Base-by-base conservation (phyloP, 2,329 filamentous ascomycete genomes). In the Pseudogymnoascus sp. region DNA sequence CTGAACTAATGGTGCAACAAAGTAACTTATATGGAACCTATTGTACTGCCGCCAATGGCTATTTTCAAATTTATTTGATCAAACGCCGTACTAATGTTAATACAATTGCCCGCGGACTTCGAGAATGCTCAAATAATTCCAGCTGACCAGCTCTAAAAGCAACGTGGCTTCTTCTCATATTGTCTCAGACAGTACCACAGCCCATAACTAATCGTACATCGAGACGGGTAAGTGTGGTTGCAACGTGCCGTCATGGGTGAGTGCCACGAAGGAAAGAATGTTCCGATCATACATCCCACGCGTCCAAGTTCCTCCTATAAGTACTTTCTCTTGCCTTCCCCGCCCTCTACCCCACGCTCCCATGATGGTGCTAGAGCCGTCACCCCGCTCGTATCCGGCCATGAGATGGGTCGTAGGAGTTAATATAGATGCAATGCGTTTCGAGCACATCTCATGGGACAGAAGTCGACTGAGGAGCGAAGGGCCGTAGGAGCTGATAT, bases 131-230 rank as follows among this genome's bases (percentile, higher is more conserved):
- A 53, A 31, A 53, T 53, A 31, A 53, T 53, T 31, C 46, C n/a
- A 53, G 21, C 46, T 53, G 46, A 56, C 50, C n/a, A 56, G 26
- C 29, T 56, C 50, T 56, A 56, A 33, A 33, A 56, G 50, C 50
- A 56, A 56, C 50, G 50, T 56, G 50, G 50, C 50, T 56, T 56
- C 50, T 33, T 56, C 29, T 56, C 50, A 56, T 56, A 56, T 33
- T 56, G 50, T 56, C n/a, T 56, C 26, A 17, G 13, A 15, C 5
- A 15, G 46, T 21, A 19, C 50, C 50, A 33, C 50, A 56, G 7
- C n/a, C 50, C 15, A 56, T 56, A 26, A 56, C 50, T 56, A 33
- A 56, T 56, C 50, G n/a, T 56, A 56, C 29, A 33, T 33, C 29
- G 29, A 13, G 50, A 33, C 17, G 50, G 17, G 9, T 19, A 33